phyloP scores from a whole-genome alignment of 2,329 filamentous ascomycete species.

The Beauveria sp. region DNA sequence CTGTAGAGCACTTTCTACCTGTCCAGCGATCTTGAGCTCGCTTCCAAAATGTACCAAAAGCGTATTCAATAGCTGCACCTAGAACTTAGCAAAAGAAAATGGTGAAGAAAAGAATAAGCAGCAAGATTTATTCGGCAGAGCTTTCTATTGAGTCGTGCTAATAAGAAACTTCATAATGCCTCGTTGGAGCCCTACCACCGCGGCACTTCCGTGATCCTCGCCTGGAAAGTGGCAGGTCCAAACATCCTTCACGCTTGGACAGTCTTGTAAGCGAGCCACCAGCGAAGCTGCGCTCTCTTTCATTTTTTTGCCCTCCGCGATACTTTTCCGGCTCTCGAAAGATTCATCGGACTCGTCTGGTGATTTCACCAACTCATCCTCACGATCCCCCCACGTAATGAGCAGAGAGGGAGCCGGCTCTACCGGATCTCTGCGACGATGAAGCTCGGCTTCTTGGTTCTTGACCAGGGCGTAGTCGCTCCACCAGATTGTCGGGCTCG shows the following conservation, averaged over 20 bases:
- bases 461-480: constrained; percentile 33
- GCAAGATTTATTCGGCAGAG: not conserved
- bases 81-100: no score
- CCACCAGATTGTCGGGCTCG: constrained; percentile 41
- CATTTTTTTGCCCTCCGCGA: constrained; percentile 16
- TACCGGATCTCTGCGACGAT: constrained; percentile 9
- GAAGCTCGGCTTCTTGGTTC: constrained; percentile 23
- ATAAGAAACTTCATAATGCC: constrained; percentile 9
- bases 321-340: constrained; percentile 21
- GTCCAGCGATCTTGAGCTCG: no score
- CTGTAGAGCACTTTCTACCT: not conserved
- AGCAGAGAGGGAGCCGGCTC: constrained; percentile 23
- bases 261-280: constrained; percentile 15
- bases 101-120: not conserved
- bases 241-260: constrained; percentile 15
- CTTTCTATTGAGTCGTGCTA: not conserved
- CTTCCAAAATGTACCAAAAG: no score
- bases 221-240: constrained; percentile 19
- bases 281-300: constrained; percentile 12
- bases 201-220: constrained; percentile 18
- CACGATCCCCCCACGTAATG: constrained; percentile 23
- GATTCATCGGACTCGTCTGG: constrained; percentile 22
- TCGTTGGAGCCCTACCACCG: constrained; percentile 8
- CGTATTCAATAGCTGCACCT: no score
- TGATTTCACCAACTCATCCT: constrained; percentile 22